These are phyloP conservation scores for Hyphopichia pseudoburtonii DNA, from an alignment of 1,139 yeast genomes.

Conservation along the genomic window DNA sequence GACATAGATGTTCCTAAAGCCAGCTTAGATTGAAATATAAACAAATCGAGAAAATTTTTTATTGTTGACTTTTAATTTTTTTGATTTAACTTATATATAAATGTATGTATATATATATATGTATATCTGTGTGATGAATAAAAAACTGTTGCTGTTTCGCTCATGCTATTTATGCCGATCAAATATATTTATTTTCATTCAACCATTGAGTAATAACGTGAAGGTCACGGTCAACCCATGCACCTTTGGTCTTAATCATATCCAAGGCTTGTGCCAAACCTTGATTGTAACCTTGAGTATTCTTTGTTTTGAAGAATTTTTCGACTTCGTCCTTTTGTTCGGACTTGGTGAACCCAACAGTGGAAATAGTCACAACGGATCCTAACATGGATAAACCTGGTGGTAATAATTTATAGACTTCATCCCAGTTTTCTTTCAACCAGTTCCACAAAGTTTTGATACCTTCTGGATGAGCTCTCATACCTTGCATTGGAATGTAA, in stretches of 20 bases:
- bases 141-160: too few relatives aligned
- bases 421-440: slow-evolving; percentile 75
- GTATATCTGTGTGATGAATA: too few relatives aligned
- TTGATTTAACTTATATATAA: too few relatives aligned
- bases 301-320: slow-evolving; percentile 57
- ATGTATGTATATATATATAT: too few relatives aligned
- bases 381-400: slow-evolving; percentile 83
- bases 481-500: slow-evolving; percentile 72
- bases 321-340: slow-evolving; percentile 59
- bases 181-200: too few relatives aligned
- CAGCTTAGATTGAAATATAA: too few relatives aligned
- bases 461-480: slow-evolving; percentile 64
- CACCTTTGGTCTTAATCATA: slow-evolving; percentile 36
- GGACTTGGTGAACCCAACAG: slow-evolving; percentile 64
- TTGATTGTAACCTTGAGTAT: slow-evolving; percentile 74
- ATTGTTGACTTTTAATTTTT: too few relatives aligned
- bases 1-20: slow-evolving; percentile 6
- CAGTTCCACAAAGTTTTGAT: slow-evolving; percentile 71
- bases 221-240: slow-evolving; percentile 12
- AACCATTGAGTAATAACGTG: slow-evolving; percentile 56
- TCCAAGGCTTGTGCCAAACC: slow-evolving; percentile 73
- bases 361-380: slow-evolving; percentile 60
- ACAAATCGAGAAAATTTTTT: too few relatives aligned
- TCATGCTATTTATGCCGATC: too few relatives aligned
- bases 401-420: slow-evolving; percentile 63